phyloP scores from a whole-genome alignment of 805 yeast genomes.

The Wickerhamomyces bovis region DNA sequence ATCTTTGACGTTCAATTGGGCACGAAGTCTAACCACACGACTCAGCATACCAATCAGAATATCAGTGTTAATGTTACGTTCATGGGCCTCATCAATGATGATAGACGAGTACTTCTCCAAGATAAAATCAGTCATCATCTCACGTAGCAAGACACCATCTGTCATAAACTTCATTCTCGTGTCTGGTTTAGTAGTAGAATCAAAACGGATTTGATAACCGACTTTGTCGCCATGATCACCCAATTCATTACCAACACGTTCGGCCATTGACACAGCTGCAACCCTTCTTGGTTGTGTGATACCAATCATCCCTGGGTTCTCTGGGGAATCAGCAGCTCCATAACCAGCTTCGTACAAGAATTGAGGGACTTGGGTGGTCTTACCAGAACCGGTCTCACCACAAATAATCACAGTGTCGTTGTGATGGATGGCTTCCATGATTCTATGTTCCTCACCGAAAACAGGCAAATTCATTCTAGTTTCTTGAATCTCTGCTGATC shows the following conservation, averaged over 20 bases:
- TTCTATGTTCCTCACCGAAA: constrained; percentile 79
- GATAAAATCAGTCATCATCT: constrained; percentile 83
- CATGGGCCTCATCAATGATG: constrained; percentile 96
- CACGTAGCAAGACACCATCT: constrained; percentile 89
- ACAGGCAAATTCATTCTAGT: constrained; percentile 78
- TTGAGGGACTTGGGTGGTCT: constrained; percentile 97
- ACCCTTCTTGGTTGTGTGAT: constrained; percentile 94
- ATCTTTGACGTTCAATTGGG: constrained; percentile 41
- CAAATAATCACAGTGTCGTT: constrained; percentile 87
- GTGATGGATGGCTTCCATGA: constrained; percentile 94
- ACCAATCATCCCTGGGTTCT: constrained; percentile 91
- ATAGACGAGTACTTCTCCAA: constrained; percentile 78
- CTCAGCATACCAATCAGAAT: constrained; percentile 92
- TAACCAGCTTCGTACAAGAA: constrained; percentile 90
- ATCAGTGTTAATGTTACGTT: constrained; percentile 92
- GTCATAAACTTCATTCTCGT: constrained; percentile 88
- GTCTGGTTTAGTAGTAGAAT: constrained; percentile 52
- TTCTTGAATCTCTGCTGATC: constrained; percentile 61
- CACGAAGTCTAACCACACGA: constrained; percentile 72
- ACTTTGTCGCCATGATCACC: constrained; percentile 68
- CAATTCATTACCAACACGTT: constrained; percentile 68
- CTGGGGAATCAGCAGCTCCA: constrained; percentile 49
- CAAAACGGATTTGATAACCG: constrained; percentile 80
- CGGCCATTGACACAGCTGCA: constrained; percentile 89
- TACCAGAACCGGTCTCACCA: constrained; percentile 99